Conservation (phyloP, 2,329 filamentous ascomycete genomes). For the Apiospora saccharicola region DNA sequence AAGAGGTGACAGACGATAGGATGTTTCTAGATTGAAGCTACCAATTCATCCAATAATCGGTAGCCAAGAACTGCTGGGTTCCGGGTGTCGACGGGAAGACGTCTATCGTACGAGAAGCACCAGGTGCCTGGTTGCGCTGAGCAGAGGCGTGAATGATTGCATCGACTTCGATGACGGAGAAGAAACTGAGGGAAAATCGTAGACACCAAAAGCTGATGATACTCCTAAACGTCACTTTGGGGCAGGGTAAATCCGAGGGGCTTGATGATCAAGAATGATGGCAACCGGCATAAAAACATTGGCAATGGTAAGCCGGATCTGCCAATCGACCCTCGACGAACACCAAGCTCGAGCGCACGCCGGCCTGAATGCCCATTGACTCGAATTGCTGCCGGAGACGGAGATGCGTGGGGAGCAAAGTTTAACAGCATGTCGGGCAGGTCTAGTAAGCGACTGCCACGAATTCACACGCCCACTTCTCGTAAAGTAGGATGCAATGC, state of each 20-base stretch:
- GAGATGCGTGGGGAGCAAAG: conserved; percentile 18
- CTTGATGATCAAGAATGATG: not conserved
- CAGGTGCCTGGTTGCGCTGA: not conserved
- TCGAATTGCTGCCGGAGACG: not conserved
- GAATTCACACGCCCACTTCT: conserved; percentile 38
- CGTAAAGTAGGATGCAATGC: conserved; percentile 38
- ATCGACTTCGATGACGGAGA: not conserved
- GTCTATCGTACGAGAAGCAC: conserved; percentile 18
- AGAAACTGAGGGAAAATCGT: not conserved
- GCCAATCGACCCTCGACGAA: conserved; percentile 1
- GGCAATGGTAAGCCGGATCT: not conserved
- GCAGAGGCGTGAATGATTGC: not conserved
- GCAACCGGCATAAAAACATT: not conserved
- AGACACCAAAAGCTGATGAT: not conserved
- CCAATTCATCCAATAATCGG: not conserved
- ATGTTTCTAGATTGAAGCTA: not conserved
- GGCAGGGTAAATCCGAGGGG: not conserved
- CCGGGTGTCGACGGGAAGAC: not conserved
- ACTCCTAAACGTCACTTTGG: not conserved
- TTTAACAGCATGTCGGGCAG: conserved; percentile 26
- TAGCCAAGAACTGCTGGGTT: not conserved
- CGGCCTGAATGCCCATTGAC: conserved; percentile 4
- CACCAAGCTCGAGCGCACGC: not conserved
- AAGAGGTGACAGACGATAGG: not conserved
- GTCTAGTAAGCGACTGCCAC: conserved; percentile 44